Conservation (phyloP, 1,284 basidiomycete genomes). For the Trametes pubescens region DNA sequence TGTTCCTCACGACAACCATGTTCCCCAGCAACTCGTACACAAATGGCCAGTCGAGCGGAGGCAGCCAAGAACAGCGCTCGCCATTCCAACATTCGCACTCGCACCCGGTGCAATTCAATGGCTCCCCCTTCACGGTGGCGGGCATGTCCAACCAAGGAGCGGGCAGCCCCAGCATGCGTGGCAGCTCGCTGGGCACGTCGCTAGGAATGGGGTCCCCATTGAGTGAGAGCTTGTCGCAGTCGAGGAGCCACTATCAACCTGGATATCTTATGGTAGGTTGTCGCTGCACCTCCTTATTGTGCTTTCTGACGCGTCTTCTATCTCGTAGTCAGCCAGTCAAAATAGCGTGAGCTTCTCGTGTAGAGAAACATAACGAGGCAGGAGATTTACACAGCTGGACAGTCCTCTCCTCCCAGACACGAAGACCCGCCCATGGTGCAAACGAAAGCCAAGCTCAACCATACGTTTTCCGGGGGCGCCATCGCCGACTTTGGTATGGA, state of each 20-base stretch:
- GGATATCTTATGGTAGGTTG: conserved; percentile 74
- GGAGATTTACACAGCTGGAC: conserved; percentile 5
- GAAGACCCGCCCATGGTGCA: conserved; percentile 76
- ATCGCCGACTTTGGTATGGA: conserved; percentile 78
- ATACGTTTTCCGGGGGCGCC: conserved; percentile 65
- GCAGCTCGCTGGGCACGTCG: conserved; percentile 31
- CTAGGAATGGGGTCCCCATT: conserved; percentile 37
- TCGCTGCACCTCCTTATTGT: conserved; percentile 22
- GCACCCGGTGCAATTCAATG: conserved; percentile 35
- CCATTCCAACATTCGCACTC: conserved; percentile 41
- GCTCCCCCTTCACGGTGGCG: conserved; percentile 41
- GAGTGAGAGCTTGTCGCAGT: conserved; percentile 67
- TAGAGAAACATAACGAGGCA: background rate
- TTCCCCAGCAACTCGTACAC: conserved; percentile 37
- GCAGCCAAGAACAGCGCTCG: conserved; percentile 33
- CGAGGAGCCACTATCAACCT: conserved; percentile 76
- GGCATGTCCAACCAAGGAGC: conserved; percentile 39
- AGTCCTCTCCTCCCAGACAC: conserved; percentile 64
- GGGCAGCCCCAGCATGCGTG: conserved; percentile 39
- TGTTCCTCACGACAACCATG: conserved; percentile 19
- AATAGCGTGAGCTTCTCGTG: conserved; percentile 51
- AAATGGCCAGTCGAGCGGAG: conserved; percentile 21
- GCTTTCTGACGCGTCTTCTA: conserved; percentile 15
- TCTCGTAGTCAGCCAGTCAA: conserved; percentile 63
- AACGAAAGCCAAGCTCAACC: conserved; percentile 80